A percentile compares a stretch with the other conserved stretches of the same genome.
Evolutionary conservation across 768 basidiomycete genomes (phyloP).

Genomic region (Leccinum boreale): DNA sequence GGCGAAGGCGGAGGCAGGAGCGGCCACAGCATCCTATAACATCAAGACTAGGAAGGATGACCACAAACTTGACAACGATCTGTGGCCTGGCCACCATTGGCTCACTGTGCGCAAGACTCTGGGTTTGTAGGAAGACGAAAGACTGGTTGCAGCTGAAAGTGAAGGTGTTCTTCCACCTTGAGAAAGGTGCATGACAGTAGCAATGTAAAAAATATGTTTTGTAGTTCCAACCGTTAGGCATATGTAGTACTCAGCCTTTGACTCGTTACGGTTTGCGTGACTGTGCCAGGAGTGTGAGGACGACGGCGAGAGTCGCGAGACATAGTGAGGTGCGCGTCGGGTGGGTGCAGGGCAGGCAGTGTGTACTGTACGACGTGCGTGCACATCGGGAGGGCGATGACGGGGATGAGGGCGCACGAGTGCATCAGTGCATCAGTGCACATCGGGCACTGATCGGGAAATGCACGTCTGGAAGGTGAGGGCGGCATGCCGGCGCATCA

Average conservation of each 20-base stretch:
- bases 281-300: too few species aligned
- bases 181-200: not conserved
- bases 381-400: not conserved
- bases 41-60: constrained; percentile 13
- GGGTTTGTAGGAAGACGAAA: constrained; percentile 10
- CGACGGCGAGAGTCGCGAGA: too few species aligned
- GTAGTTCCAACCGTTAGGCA: not conserved
- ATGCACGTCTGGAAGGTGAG: too few species aligned
- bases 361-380: too few species aligned
- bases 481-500: too few species aligned
- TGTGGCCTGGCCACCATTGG: constrained; percentile 27
- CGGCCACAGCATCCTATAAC: constrained; percentile 7
- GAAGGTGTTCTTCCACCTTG: not conserved
- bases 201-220: not conserved
- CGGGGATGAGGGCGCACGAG: too few species aligned
- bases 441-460: too few species aligned
- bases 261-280: not conserved
- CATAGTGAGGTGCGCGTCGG: too few species aligned
- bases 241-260: not conserved
- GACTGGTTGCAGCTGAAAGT: not conserved
- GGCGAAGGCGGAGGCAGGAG: constrained; percentile 10
- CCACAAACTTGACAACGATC: constrained; percentile 21
- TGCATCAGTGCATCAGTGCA: too few species aligned
- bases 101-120: constrained; percentile 16
- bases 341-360: too few species aligned